These are phyloP conservation scores for Lentinula sp. DNA, from an alignment of 768 basidiomycete species.

Conservation along the genomic window DNA sequence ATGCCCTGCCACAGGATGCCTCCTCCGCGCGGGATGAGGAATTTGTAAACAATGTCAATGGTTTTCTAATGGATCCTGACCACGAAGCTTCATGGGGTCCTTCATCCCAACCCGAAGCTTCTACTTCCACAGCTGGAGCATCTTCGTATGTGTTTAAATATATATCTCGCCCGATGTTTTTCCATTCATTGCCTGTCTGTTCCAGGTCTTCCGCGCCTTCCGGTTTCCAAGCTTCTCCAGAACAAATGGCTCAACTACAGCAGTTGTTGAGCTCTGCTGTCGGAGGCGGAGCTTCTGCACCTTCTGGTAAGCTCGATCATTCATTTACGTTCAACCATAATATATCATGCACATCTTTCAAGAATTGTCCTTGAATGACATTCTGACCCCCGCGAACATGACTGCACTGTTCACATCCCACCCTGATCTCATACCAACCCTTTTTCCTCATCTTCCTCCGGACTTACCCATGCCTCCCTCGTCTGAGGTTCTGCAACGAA, in stretches of 20 bases:
- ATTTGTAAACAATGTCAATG: constrained; percentile 67
- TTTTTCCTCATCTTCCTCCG: constrained; percentile 80
- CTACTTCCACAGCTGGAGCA: constrained; percentile 34
- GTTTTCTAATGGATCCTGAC: constrained; percentile 61
- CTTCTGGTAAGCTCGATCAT: constrained; percentile 23
- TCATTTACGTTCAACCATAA: background rate
- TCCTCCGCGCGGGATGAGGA: constrained; percentile 63
- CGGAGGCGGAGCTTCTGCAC: constrained; percentile 17
- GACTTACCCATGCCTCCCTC: constrained; percentile 68
- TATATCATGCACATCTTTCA: background rate
- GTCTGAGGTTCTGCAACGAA: constrained; percentile 61
- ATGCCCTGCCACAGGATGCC: constrained; percentile 43
- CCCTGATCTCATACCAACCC: constrained; percentile 59
- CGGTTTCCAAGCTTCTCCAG: constrained; percentile 43
- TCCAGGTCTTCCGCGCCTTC: constrained; percentile 11
- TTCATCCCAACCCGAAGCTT: constrained; percentile 32
- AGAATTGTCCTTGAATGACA: constrained; percentile 68
- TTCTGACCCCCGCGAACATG: constrained; percentile 70
- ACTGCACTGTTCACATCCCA: constrained; percentile 63
- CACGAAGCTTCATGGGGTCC: constrained; percentile 54
- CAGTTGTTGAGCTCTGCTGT: constrained; percentile 44
- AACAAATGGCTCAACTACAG: constrained; percentile 60
- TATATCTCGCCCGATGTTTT: constrained; percentile 18
- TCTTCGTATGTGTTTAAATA: constrained; percentile 20
- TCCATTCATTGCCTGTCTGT: background rate